These are phyloP conservation scores for Aristolochia fimbriata DNA, from an alignment of 164 flowering plant genomes.

Conservation along the genomic window DNA sequence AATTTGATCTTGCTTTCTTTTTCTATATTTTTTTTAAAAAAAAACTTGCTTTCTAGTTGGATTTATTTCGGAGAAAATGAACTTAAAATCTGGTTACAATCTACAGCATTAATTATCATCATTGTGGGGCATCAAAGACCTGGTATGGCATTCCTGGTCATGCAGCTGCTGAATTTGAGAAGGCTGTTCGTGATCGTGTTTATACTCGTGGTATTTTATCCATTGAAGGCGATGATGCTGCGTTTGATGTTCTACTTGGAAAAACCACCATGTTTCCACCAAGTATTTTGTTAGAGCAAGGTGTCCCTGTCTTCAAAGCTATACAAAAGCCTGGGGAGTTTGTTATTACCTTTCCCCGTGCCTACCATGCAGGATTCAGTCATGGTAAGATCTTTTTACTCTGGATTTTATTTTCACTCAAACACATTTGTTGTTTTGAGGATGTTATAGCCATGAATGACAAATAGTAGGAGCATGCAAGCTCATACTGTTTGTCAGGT, in stretches of 20 bases:
- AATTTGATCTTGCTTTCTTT: not conserved
- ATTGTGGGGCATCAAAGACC: constrained; percentile 96
- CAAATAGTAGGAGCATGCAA: too few species aligned
- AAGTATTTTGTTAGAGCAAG: constrained; percentile 55
- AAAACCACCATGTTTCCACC: constrained; percentile 98
- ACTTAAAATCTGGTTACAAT: constrained; percentile 2
- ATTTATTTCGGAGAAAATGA: not conserved
- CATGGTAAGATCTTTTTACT: constrained; percentile 51
- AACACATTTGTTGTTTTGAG: too few species aligned
- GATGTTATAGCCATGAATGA: too few species aligned
- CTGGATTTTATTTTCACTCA: not conserved
- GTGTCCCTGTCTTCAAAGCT: constrained; percentile 84
- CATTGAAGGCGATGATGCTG: constrained; percentile 74
- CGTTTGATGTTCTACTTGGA: constrained; percentile 87
- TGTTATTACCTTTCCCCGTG: constrained; percentile 85
- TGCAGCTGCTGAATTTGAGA: constrained; percentile 83
- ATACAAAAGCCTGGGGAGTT: constrained; percentile 96
- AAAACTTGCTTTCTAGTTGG: too few species aligned
- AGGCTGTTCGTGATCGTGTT: constrained; percentile 76
- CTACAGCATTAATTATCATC: constrained; percentile 89
- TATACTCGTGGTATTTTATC: constrained; percentile 63
- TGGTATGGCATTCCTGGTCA: constrained; percentile 99
- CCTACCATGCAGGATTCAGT: constrained; percentile 98
- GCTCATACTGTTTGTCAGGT: too few species aligned
- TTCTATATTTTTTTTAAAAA: too few species aligned